Conservation (phyloP, 169 alveolate genomes). For the Amoebophrya sp. region DNA sequence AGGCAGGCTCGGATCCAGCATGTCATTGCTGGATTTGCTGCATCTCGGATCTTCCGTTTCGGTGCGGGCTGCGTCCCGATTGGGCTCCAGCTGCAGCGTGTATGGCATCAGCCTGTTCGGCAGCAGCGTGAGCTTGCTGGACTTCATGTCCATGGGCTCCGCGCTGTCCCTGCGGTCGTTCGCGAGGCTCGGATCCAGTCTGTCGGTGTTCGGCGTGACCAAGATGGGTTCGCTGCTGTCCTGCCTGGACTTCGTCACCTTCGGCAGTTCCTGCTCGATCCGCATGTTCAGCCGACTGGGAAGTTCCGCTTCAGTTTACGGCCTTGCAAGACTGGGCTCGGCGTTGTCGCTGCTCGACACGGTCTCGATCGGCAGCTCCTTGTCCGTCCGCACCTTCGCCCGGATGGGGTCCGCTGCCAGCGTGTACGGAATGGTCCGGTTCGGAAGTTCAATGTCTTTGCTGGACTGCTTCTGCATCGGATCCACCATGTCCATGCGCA, state of each 20-base stretch:
- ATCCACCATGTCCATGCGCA: background rate
- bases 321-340: background rate
- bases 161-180: slow-evolving; percentile 47
- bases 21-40: background rate
- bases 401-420: slow-evolving; percentile 40
- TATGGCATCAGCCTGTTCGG: background rate
- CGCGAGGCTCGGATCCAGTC: slow-evolving; percentile 13
- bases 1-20: background rate
- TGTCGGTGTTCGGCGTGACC: background rate
- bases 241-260: background rate
- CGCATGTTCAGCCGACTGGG: background rate
- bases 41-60: background rate
- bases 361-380: slow-evolving; percentile 42
- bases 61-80: background rate
- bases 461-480: background rate
- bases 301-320: background rate
- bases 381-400: slow-evolving; percentile 40
- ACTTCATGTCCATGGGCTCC: slow-evolving; percentile 28
- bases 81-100: background rate
- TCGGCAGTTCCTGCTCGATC: slow-evolving; percentile 43
- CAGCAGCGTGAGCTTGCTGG: background rate
- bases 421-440: slow-evolving; percentile 38
- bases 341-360: background rate
- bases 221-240: slow-evolving; percentile 2
- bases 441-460: slow-evolving; percentile 34